These are phyloP conservation scores for Penicillium lividum DNA, from an alignment of 495 filamentous ascomycete genomes.

Conservation along the genomic window DNA sequence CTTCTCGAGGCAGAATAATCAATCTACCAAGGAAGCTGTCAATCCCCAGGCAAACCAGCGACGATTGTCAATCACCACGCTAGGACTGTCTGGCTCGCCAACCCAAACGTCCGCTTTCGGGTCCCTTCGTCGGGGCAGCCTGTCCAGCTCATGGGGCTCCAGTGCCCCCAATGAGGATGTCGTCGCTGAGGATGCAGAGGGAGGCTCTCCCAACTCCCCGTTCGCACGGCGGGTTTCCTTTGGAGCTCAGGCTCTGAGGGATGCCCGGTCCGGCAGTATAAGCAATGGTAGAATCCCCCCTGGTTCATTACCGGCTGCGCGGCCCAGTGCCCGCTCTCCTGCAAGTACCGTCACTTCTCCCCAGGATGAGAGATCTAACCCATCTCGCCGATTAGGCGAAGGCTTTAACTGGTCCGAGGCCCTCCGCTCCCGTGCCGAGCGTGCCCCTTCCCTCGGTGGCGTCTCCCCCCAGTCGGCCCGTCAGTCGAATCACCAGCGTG, in stretches of 20 bases:
- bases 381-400: slow-evolving; percentile 69
- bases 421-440: slow-evolving; percentile 84
- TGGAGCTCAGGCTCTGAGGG: slow-evolving; percentile 81
- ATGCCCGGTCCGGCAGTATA: slow-evolving; percentile 56
- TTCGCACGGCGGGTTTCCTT: slow-evolving; percentile 89
- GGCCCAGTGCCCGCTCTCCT: slow-evolving; percentile 32
- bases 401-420: slow-evolving; percentile 95
- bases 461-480: slow-evolving; percentile 32
- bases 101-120: slow-evolving; percentile 57
- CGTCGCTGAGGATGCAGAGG: slow-evolving; percentile 79
- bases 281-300: slow-evolving; percentile 49
- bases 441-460: slow-evolving; percentile 63
- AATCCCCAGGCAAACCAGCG: slow-evolving; percentile 68
- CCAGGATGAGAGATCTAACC: slow-evolving; percentile 49
- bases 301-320: slow-evolving; percentile 27
- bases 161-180: slow-evolving; percentile 84
- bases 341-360: slow-evolving; percentile 43
- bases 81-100: slow-evolving; percentile 82
- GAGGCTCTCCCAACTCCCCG: slow-evolving; percentile 62
- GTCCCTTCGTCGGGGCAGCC: slow-evolving; percentile 67
- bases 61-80: slow-evolving; percentile 82
- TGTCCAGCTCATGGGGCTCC: slow-evolving; percentile 68
- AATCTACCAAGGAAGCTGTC: slow-evolving; percentile 41
- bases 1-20: slow-evolving; percentile 38
- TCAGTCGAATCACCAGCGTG: slow-evolving; percentile 45